Evolutionary conservation across 73 alveolate genomes (phyloP).

Genomic region (Uronychia setigera): DNA sequence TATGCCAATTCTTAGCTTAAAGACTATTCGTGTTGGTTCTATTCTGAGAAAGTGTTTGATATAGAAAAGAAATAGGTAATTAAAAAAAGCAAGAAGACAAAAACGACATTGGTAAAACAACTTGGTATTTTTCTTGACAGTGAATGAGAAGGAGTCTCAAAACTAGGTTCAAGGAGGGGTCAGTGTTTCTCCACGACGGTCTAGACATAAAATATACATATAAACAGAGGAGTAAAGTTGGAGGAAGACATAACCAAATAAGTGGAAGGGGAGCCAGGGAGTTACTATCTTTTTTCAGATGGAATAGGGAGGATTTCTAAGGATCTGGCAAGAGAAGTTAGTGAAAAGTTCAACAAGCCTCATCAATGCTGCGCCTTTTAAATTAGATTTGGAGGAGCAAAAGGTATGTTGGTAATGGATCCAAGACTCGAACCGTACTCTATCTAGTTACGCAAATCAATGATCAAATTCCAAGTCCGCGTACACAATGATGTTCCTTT

Average conservation of each 20-base stretch:
- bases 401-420: slow-evolving; percentile 9
- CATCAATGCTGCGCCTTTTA: slow-evolving; percentile 22
- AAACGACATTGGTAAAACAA: neutral
- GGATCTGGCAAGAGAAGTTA: too few species aligned
- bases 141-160: slow-evolving; percentile 2
- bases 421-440: neutral
- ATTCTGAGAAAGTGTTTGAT: slow-evolving; percentile 5
- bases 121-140: neutral
- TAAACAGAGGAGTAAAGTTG: neutral
- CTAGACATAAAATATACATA: neutral
- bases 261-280: too few species aligned
- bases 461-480: neutral
- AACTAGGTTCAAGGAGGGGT: slow-evolving; percentile 32
- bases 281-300: too few species aligned
- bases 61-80: slow-evolving; percentile 6
- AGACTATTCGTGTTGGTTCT: slow-evolving; percentile 40
- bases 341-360: too few species aligned
- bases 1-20: slow-evolving; percentile 50
- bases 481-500: neutral
- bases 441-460: neutral
- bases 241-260: neutral
- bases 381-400: slow-evolving; percentile 20
- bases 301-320: too few species aligned
- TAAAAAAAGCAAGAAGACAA: neutral
- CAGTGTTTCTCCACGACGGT: slow-evolving; percentile 51